phyloP scores from a whole-genome alignment of 2,329 filamentous ascomycete genomes.

The Plectosphaerella cucumerina region DNA sequence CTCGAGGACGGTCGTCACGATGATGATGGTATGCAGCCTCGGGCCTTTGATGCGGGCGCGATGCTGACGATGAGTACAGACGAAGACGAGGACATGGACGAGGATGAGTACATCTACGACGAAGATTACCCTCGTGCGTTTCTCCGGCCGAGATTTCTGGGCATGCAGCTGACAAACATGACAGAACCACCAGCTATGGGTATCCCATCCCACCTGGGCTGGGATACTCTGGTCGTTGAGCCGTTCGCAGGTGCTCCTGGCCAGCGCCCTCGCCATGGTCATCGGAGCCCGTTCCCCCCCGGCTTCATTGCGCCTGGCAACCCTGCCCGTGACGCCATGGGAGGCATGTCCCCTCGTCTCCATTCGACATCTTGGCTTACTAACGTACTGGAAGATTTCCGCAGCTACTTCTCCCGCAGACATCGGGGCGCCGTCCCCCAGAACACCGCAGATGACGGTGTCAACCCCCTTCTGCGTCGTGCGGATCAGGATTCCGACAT shows the following conservation, averaged over 20 bases:
- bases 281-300: conserved; percentile 58
- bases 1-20: conserved; percentile 50
- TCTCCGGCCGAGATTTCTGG: not conserved
- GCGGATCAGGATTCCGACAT: conserved; percentile 37
- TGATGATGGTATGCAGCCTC: conserved; percentile 46
- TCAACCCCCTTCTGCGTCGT: conserved; percentile 81
- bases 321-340: conserved; percentile 48
- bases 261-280: conserved; percentile 48
- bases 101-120: conserved; percentile 61
- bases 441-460: conserved; percentile 69
- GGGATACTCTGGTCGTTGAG: conserved; percentile 53
- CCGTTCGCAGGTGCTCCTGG: conserved; percentile 41
- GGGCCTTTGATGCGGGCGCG: not conserved
- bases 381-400: conserved; percentile 34
- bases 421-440: conserved; percentile 50
- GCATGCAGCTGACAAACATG: conserved; percentile 19
- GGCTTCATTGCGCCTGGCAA: conserved; percentile 49
- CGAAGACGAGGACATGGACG: conserved; percentile 67
- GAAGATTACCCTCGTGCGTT: conserved; percentile 54
- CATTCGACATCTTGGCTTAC: not conserved
- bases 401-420: conserved; percentile 44
- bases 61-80: conserved; percentile 18
- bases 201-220: conserved; percentile 46
- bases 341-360: conserved; percentile 34
- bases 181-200: conserved; percentile 35